Conservation (phyloP, 768 basidiomycete genomes). For the Boletus tylopilopsis region DNA sequence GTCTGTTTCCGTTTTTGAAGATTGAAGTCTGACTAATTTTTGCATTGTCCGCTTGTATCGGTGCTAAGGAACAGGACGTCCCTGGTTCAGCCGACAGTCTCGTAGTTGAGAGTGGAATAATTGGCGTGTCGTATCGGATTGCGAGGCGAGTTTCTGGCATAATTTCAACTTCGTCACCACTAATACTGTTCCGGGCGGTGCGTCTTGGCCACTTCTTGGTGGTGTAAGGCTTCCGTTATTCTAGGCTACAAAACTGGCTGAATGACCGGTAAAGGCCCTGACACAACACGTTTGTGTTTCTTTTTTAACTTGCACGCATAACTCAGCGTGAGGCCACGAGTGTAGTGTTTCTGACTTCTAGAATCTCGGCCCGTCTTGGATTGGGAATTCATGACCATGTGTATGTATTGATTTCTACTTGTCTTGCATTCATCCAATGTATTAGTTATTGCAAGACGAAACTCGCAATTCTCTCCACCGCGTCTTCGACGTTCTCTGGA, state of each 20-base stretch:
- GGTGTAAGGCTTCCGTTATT: constrained; percentile 50
- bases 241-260: background rate
- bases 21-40: background rate
- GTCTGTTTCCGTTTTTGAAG: constrained; percentile 34
- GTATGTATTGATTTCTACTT: too few species aligned
- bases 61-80: constrained; percentile 38
- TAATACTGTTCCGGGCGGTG: constrained; percentile 33
- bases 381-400: too few species aligned
- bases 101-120: constrained; percentile 65
- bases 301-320: constrained; percentile 71
- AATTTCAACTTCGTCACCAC: background rate
- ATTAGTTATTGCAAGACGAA: constrained; percentile 1
- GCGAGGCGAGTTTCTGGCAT: constrained; percentile 35
- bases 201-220: constrained; percentile 79
- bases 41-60: constrained; percentile 54
- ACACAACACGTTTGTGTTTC: constrained; percentile 74
- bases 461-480: constrained; percentile 8
- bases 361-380: too few species aligned
- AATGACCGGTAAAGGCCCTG: constrained; percentile 43
- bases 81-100: background rate
- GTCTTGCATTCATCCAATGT: too few species aligned
- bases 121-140: constrained; percentile 78
- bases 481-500: constrained; percentile 10
- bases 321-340: too few species aligned
- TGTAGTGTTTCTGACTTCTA: too few species aligned